Conservation (phyloP, 1,139 yeast species). For the Magnusiomyces suaveolens region DNA sequence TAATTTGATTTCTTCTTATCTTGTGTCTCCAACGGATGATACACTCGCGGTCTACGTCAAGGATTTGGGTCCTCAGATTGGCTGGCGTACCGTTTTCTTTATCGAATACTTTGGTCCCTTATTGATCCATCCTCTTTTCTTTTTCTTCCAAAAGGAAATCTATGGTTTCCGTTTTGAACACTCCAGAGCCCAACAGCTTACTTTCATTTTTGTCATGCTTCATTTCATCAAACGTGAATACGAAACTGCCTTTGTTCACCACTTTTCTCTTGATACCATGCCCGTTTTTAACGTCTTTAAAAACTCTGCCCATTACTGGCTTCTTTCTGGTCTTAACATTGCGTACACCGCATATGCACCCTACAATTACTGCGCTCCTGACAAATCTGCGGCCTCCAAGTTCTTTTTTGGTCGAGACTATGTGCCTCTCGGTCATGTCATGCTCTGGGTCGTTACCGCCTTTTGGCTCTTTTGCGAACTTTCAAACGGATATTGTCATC, state of each 20-base stretch:
- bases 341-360: conserved; percentile 68
- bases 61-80: conserved; percentile 88
- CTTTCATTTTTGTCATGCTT: conserved; percentile 47
- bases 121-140: conserved; percentile 64
- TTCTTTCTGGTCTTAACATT: conserved; percentile 66
- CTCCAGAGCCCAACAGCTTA: conserved; percentile 44
- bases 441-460: conserved; percentile 20
- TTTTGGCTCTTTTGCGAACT: conserved; percentile 59
- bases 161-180: conserved; percentile 35
- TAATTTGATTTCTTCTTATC: conserved; percentile 28
- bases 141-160: conserved; percentile 33
- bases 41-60: conserved; percentile 45
- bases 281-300: conserved; percentile 79
- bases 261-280: conserved; percentile 84
- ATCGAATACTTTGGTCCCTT: conserved; percentile 88
- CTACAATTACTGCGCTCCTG: conserved; percentile 25
- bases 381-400: conserved; percentile 17
- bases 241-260: conserved; percentile 77
- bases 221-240: conserved; percentile 83
- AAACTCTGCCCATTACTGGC: conserved; percentile 87
- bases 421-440: conserved; percentile 18
- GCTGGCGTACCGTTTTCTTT: conserved; percentile 81
- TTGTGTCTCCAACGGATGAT: conserved; percentile 30
- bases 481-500: conserved; percentile 65
- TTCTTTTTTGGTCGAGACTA: conserved; percentile 26